These are phyloP conservation scores for Thuja plicata DNA, from an alignment of 83 land plant species.

Conservation along the genomic window DNA sequence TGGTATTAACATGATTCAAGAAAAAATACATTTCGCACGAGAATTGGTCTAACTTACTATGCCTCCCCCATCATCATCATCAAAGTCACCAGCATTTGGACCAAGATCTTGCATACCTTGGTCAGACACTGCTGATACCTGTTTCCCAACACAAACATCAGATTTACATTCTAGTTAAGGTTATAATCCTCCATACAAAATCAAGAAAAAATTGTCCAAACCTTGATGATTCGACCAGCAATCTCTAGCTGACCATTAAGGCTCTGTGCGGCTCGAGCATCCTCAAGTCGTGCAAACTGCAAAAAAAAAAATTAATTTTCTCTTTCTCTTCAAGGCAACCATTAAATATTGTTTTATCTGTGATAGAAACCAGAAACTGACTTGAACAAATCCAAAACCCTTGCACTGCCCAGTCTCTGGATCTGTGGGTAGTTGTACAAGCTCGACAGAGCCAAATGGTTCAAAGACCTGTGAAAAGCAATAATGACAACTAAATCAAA, in stretches of 20 bases:
- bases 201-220: constrained; percentile 2
- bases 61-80: constrained; percentile 99
- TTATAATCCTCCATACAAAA: neutral
- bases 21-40: neutral
- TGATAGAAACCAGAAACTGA: constrained; percentile 17
- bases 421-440: constrained; percentile 94
- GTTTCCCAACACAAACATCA: constrained; percentile 8
- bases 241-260: constrained; percentile 90
- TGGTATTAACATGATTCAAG: neutral
- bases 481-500: neutral
- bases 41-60: constrained; percentile 62
- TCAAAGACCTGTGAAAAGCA: constrained; percentile 75
- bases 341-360: neutral
- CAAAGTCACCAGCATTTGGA: constrained; percentile 82
- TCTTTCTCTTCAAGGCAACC: neutral
- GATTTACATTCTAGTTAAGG: neutral
- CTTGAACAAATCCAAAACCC: constrained; percentile 98
- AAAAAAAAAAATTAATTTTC: constrained; percentile 1
- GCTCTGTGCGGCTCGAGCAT: constrained; percentile 92
- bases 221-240: constrained; percentile 97
- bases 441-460: constrained; percentile 97
- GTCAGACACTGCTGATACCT: constrained; percentile 96
- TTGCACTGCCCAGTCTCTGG: constrained; percentile 95
- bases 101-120: constrained; percentile 83
- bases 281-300: constrained; percentile 89